phyloP scores from a whole-genome alignment of 495 filamentous ascomycete species.

The Jackrogersella multiformis region DNA sequence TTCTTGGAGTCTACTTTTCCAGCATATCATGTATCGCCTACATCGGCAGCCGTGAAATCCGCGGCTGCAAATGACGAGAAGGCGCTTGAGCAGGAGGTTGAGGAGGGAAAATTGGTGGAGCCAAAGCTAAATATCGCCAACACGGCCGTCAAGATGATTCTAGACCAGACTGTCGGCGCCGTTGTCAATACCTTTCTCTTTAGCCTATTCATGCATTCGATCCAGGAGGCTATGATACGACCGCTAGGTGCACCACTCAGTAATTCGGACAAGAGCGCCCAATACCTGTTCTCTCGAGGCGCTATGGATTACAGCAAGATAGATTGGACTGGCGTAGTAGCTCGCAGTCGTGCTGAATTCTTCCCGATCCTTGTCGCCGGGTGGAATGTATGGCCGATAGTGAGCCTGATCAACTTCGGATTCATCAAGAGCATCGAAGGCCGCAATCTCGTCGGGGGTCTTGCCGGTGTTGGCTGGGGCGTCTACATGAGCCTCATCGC shows the following conservation, averaged over 20 bases:
- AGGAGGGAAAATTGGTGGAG: slow-evolving; percentile 53
- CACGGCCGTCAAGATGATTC: slow-evolving; percentile 78
- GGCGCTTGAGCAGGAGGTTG: slow-evolving; percentile 53
- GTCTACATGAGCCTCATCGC: slow-evolving; percentile 82
- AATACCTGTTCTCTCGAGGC: slow-evolving; percentile 33
- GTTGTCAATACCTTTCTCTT: slow-evolving; percentile 82
- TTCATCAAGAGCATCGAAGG: slow-evolving; percentile 77
- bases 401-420: slow-evolving; percentile 80
- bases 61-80: slow-evolving; percentile 53
- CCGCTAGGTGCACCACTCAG: slow-evolving; percentile 31
- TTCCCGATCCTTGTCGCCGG: slow-evolving; percentile 75
- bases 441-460: slow-evolving; percentile 77
- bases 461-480: slow-evolving; percentile 87
- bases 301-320: slow-evolving; percentile 47
- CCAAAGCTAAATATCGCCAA: slow-evolving; percentile 70
- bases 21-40: slow-evolving; percentile 51
- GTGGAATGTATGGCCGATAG: slow-evolving; percentile 84
- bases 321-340: slow-evolving; percentile 47
- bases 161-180: slow-evolving; percentile 84
- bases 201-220: slow-evolving; percentile 56
- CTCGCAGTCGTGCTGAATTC: slow-evolving; percentile 64
- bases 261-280: slow-evolving; percentile 36
- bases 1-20: slow-evolving; percentile 62
- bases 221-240: slow-evolving; percentile 51
- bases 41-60: slow-evolving; percentile 48